A percentile compares a stretch with the other conserved stretches of the same genome.
Evolutionary conservation across 2,329 filamentous ascomycete genomes (phyloP).

Genomic region (Cladosporium sp.): DNA sequence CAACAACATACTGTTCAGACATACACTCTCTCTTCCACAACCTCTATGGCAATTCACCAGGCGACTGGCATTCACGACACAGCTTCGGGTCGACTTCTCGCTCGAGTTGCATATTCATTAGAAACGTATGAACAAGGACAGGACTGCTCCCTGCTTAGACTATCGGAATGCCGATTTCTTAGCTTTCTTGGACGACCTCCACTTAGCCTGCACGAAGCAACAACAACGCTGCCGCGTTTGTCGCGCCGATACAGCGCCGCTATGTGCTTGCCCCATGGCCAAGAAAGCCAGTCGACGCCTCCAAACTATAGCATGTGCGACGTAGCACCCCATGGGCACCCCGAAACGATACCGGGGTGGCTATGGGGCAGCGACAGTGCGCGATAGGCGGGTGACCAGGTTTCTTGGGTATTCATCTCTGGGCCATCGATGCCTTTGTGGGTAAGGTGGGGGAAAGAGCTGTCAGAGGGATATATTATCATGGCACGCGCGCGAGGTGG

Average conservation of each 20-base stretch:
- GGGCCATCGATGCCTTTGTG: slow-evolving; percentile 12
- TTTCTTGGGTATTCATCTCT: slow-evolving; percentile 12
- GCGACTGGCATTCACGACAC: background rate
- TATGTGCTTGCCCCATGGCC: slow-evolving; percentile 16
- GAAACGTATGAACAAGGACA: background rate
- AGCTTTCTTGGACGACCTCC: slow-evolving; percentile 17
- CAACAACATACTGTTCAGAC: background rate
- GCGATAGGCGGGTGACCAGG: background rate
- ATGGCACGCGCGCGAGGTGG: slow-evolving; percentile 1
- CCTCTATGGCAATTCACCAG: background rate
- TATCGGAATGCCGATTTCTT: slow-evolving; percentile 17
- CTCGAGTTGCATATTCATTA: background rate
- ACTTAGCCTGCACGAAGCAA: slow-evolving; percentile 19
- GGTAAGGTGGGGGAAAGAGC: slow-evolving; percentile 7
- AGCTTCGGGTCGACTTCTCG: background rate
- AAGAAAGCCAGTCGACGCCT: slow-evolving; percentile 8
- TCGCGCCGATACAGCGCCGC: slow-evolving; percentile 5
- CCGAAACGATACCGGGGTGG: slow-evolving; percentile 10
- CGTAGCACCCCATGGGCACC: slow-evolving; percentile 13
- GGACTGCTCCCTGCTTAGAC: background rate
- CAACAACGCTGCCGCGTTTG: slow-evolving; percentile 9
- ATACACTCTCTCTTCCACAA: background rate
- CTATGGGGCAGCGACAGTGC: background rate
- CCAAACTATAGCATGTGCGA: slow-evolving; percentile 14
- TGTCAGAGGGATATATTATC: slow-evolving; percentile 13